Conservation (phyloP, 805 yeast genomes). For the Ogataea nitratoaversa region DNA sequence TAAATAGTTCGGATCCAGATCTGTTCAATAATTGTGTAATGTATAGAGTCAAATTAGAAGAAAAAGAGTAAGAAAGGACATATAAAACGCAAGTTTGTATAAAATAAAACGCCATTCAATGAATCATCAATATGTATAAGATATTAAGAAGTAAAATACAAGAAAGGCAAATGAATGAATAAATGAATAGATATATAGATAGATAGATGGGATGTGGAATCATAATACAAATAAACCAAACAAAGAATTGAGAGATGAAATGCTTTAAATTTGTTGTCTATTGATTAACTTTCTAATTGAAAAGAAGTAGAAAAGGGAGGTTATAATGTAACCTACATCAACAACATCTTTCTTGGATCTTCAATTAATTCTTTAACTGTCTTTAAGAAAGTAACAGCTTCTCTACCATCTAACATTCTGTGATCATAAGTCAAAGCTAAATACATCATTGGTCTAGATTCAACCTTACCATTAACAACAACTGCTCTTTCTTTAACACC, state of each 20-base stretch:
- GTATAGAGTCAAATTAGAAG: too few relatives aligned
- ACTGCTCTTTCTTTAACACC: constrained; percentile 98
- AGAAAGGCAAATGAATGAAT: background rate
- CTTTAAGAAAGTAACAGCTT: constrained; percentile 94
- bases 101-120: too few relatives aligned
- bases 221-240: background rate
- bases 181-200: too few relatives aligned
- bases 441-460: constrained; percentile 99
- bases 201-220: background rate
- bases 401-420: constrained; percentile 97
- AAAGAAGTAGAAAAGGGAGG: background rate
- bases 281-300: background rate
- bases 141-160: too few relatives aligned
- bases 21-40: too few relatives aligned
- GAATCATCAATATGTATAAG: too few relatives aligned
- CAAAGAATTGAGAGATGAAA: background rate
- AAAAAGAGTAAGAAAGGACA: too few relatives aligned
- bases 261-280: too few relatives aligned
- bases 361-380: constrained; percentile 95
- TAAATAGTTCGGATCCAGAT: too few relatives aligned
- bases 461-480: constrained; percentile 92
- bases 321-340: too few relatives aligned
- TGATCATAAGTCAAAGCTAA: constrained; percentile 97
- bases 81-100: too few relatives aligned
- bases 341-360: constrained; percentile 98